Conservation (phyloP, 228 moss, liverwort and hornwort species). For the Sphagnum fallax region DNA sequence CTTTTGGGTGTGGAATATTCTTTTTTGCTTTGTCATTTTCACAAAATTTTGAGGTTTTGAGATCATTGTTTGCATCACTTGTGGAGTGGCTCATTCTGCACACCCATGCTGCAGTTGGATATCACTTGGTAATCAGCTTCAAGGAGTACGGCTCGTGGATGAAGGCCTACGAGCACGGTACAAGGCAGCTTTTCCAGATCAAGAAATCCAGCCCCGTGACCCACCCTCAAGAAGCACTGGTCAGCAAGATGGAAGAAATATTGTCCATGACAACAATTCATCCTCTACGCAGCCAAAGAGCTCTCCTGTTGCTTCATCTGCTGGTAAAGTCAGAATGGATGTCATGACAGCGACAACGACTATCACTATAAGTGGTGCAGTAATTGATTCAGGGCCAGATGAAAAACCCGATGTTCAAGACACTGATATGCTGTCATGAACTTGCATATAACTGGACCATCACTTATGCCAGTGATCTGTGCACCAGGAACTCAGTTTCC, state of each 20-base stretch:
- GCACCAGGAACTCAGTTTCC: no score
- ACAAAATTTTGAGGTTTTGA: not conserved
- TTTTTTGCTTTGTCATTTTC: not conserved
- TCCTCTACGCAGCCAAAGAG: constrained; percentile 48
- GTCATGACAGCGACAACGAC: constrained; percentile 10
- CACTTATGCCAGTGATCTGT: not conserved
- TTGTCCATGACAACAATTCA: constrained; percentile 57
- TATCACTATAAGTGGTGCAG: constrained; percentile 16
- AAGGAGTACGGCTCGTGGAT: constrained; percentile 94
- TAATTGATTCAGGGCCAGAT: constrained; percentile 18
- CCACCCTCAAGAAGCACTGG: constrained; percentile 44
- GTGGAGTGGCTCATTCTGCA: not conserved
- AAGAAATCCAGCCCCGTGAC: constrained; percentile 80
- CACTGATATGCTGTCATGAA: constrained; percentile 27
- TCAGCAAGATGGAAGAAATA: constrained; percentile 31
- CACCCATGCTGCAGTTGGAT: constrained; percentile 64
- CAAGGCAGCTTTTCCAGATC: constrained; percentile 86
- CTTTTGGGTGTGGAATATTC: not conserved
- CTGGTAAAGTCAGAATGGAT: constrained; percentile 37
- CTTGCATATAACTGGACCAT: not conserved
- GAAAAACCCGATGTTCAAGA: constrained; percentile 30
- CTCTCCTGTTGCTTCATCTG: constrained; percentile 34
- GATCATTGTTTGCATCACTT: not conserved
- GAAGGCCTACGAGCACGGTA: constrained; percentile 89
- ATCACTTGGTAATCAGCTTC: constrained; percentile 92